Conservation (phyloP, 1,139 yeast genomes). For the Hyphopichia wangnamkhiaoensis region DNA sequence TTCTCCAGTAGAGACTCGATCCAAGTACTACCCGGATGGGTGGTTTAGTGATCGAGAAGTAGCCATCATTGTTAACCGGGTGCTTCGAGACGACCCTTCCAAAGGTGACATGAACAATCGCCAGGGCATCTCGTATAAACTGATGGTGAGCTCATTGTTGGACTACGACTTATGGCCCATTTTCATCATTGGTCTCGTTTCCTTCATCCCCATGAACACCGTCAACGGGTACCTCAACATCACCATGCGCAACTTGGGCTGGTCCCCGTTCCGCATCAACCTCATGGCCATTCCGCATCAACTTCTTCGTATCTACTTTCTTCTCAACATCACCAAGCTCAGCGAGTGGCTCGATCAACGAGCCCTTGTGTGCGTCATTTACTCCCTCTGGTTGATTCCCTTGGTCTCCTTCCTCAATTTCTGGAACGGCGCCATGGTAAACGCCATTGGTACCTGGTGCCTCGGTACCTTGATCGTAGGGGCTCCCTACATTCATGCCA, state of each 20-base stretch:
- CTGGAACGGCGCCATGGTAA: slow-evolving; percentile 50
- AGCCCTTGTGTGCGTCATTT: slow-evolving; percentile 29
- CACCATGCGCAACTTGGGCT: slow-evolving; percentile 53
- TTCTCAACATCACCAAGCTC: slow-evolving; percentile 40
- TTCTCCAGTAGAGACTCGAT: slow-evolving; percentile 56
- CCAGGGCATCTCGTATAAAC: slow-evolving; percentile 49
- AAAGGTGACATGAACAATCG: slow-evolving; percentile 72
- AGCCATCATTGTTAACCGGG: slow-evolving; percentile 61
- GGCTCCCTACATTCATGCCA: slow-evolving; percentile 54
- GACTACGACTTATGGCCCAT: slow-evolving; percentile 66
- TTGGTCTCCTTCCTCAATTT: slow-evolving; percentile 43
- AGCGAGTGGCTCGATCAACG: slow-evolving; percentile 41
- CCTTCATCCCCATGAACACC: slow-evolving; percentile 46
- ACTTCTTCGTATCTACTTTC: slow-evolving; percentile 35
- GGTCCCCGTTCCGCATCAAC: slow-evolving; percentile 55
- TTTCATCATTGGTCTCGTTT: slow-evolving; percentile 52
- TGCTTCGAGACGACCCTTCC: slow-evolving; percentile 67
- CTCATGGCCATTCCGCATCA: slow-evolving; percentile 53
- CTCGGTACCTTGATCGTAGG: slow-evolving; percentile 50
- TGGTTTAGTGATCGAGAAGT: slow-evolving; percentile 67
- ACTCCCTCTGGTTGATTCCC: slow-evolving; percentile 42
- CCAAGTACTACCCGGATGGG: slow-evolving; percentile 50
- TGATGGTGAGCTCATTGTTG: slow-evolving; percentile 41
- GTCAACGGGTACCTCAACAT: slow-evolving; percentile 50
- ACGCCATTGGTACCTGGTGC: slow-evolving; percentile 56